Conservation (phyloP, 352 stramenopile species). For the Phytophthora kernoviae region DNA sequence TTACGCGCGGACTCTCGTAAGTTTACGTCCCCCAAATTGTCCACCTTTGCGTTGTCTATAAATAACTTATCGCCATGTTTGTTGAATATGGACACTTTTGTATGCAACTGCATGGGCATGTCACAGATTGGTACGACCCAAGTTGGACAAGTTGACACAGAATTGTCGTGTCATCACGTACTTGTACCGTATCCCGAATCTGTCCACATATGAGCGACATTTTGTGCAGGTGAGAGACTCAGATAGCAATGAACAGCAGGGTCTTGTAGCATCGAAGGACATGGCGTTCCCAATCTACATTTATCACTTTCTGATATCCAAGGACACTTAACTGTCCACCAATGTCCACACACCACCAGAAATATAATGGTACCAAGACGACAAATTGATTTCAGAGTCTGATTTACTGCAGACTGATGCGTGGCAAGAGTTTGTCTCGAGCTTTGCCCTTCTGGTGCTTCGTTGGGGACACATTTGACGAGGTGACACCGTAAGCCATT, state of each 20-base stretch:
- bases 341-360: no score
- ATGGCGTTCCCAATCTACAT: conserved; percentile 77
- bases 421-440: conserved; percentile 27
- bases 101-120: no score
- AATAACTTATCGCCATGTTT: no score
- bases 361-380: no score
- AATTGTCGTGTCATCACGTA: conserved; percentile 76
- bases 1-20: conserved; percentile 70
- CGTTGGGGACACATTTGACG: conserved; percentile 18
- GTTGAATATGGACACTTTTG: no score
- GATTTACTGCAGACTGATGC: conserved; percentile 28
- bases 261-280: conserved; percentile 18
- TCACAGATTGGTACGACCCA: conserved; percentile 51
- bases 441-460: conserved; percentile 34
- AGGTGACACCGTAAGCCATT: conserved; percentile 3
- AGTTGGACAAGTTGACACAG: conserved; percentile 43
- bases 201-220: conserved; percentile 43
- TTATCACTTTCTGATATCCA: conserved; percentile 58
- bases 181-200: conserved; percentile 67
- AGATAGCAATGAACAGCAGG: no score
- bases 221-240: conserved; percentile 42
- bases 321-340: not conserved
- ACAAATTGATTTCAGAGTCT: not conserved
- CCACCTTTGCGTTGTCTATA: no score
- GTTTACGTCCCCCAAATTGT: not conserved